Percentiles rank a stretch among this genome's conserved stretches.
phyloP scores from a whole-genome alignment of 495 filamentous ascomycete species.

The Penicillium nucicola region DNA sequence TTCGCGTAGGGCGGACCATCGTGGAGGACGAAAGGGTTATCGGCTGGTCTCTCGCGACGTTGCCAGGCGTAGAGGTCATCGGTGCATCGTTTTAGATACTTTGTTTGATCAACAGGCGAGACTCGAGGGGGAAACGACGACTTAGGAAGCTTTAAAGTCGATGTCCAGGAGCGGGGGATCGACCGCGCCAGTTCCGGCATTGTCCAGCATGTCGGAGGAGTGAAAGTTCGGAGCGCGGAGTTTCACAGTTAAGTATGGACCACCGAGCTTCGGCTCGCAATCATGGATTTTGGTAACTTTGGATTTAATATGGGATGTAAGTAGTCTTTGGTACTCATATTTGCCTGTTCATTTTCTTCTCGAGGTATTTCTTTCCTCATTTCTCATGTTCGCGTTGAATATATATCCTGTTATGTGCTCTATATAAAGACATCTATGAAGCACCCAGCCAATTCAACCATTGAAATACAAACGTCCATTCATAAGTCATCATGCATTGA shows the following conservation, averaged over 20 bases:
- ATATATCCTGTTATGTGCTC: too few species aligned
- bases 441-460: too few species aligned
- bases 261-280: too few species aligned
- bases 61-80: conserved; percentile 92
- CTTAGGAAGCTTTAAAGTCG: conserved; percentile 59
- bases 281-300: too few species aligned
- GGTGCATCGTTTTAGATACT: conserved; percentile 74
- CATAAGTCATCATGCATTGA: conserved; percentile 9
- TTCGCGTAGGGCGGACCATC: conserved; percentile 99
- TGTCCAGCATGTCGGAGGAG: conserved; percentile 22
- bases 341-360: too few species aligned
- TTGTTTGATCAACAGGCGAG: conserved; percentile 46
- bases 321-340: too few species aligned
- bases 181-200: conserved; percentile 48
- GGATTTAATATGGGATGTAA: too few species aligned
- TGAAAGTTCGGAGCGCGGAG: neutral
- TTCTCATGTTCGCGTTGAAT: too few species aligned
- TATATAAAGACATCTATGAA: too few species aligned
- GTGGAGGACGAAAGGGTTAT: conserved; percentile 74
- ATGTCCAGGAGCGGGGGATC: conserved; percentile 53
- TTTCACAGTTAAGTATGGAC: too few species aligned
- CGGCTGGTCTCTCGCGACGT: conserved; percentile 53
- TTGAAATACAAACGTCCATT: too few species aligned
- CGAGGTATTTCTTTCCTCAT: too few species aligned
- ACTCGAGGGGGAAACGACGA: conserved; percentile 56